These are phyloP conservation scores for Scheffersomyces stambukii DNA, from an alignment of 1,139 yeast species.

Conservation along the genomic window DNA sequence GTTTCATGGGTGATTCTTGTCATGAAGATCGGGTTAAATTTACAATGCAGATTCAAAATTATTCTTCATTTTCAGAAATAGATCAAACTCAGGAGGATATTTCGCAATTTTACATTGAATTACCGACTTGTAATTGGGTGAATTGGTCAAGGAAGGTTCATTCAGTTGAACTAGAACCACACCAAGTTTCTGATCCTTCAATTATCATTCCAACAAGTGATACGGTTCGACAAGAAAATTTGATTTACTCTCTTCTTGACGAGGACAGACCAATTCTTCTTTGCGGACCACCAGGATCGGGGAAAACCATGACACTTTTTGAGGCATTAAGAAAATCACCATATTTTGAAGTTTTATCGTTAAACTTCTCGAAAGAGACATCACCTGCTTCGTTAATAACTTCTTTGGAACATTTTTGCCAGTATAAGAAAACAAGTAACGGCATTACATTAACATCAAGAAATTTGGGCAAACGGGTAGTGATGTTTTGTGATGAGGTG, in stretches of 20 bases:
- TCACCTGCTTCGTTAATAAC: slow-evolving; percentile 58
- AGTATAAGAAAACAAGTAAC: slow-evolving; percentile 47
- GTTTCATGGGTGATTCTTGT: slow-evolving; percentile 61
- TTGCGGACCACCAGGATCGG: slow-evolving; percentile 98
- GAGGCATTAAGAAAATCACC: slow-evolving; percentile 61
- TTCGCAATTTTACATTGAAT: slow-evolving; percentile 45
- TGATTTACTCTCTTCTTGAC: slow-evolving; percentile 55
- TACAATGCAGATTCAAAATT: slow-evolving; percentile 23
- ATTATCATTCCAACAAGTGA: slow-evolving; percentile 77
- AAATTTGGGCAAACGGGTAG: slow-evolving; percentile 65
- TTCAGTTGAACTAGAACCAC: slow-evolving; percentile 52
- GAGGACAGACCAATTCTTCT: slow-evolving; percentile 62
- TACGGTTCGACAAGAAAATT: slow-evolving; percentile 62
- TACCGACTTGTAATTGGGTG: slow-evolving; percentile 49
- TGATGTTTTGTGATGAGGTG: slow-evolving; percentile 88
- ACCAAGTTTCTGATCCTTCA: slow-evolving; percentile 59
- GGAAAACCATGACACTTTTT: slow-evolving; percentile 88
- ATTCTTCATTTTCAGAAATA: slow-evolving; percentile 14
- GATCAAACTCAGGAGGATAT: slow-evolving; percentile 11
- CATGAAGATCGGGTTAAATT: slow-evolving; percentile 37
- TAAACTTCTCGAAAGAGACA: slow-evolving; percentile 85
- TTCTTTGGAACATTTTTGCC: slow-evolving; percentile 71
- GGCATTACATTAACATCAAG: slow-evolving; percentile 60
- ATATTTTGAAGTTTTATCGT: slow-evolving; percentile 55
- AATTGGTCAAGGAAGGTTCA: slow-evolving; percentile 45